Base-by-base conservation (phyloP, 139 green algal species). In the Chlamydomonas applanata region DNA sequence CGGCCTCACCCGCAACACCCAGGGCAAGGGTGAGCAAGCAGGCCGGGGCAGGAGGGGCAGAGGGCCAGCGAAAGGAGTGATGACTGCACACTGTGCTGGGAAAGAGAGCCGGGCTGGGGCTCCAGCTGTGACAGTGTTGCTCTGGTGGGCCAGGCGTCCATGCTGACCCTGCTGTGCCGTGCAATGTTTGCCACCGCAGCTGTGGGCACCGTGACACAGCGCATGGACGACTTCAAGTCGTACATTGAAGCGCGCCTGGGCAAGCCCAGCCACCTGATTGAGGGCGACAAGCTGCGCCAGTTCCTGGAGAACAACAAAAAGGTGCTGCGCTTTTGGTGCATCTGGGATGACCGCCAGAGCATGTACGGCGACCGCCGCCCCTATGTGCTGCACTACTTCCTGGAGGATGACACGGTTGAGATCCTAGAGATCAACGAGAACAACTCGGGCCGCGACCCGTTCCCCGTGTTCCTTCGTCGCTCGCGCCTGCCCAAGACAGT, bases 371-470 rank as follows among this genome's bases (percentile, higher is more conserved):
- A 97, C 74, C 78, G 90, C n/a, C 80, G 89, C 13, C 88, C 88
- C 32, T 97, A 95, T 77, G 83, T 94, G 61, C 79, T 99, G 71
- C 93, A 97, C 80, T 97, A 94, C 82, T 98, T 92, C 76, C 83
- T 98, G 44, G 91, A 95, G 76, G 93, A 97, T 73, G 90, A 97
- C 86, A 96, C 87, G 1, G 89, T 96, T 19, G 94, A 98, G 84
- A 92, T 98, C 34, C 84, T 96, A 56, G 94, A 98, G 83, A 72
- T 91, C 32, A 72, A 91, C 40, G 90, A 96, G 72, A 79, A 74
- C 73, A 97, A 97, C 83, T 87, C 35, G 16, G 93, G 94, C 9
- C 85, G 90, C 30, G 89, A 95, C 54, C 85, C 86, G 69, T 97
- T 97, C 83, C 89, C 93, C 19, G 78, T 94, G 27, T 94, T 98